Evolutionary conservation across 495 filamentous ascomycete genomes (phyloP), one percentile per base, ranked within the genome.

Genomic region (Aspergillus bridgeri): DNA sequence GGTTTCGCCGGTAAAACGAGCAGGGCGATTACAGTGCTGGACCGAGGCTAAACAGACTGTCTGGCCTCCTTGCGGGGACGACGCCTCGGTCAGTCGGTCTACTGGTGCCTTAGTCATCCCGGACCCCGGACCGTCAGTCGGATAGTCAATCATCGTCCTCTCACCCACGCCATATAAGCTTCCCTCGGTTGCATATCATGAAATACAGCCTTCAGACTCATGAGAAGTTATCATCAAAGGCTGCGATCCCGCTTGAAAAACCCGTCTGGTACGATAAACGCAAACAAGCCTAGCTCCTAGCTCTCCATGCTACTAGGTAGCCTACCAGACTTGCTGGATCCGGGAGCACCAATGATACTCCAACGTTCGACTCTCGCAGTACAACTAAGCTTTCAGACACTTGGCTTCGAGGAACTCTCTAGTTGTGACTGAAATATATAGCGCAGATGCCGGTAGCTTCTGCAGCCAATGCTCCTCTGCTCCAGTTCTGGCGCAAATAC

Each of bases 61-160:
- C 51, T 57, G 56, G 57, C 8, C 77, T 90, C 90, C 43, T 53
- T 60, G 61, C 63, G 56, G 59, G 57, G 59, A 23, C n/a, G n/a
- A 7, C 25, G 29, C 29, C 29, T 33, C 29, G 29, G 29, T 33
- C 8, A 9, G 13, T n/a, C 29, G 29, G 46, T 44, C 4, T 27
- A 27, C 25, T 27, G 29, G 29, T 2, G 5, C 8, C 29, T 33
- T 33, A 33, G 29, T 33, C 29, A 33, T 33, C 5, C 29, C 29
- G 25, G 25, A 27, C 25, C n/a, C n/a, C n/a, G 25, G 25, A 27
- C 25, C 25, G 25, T n/a, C n/a, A n/a, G n/a, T n/a, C n/a, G n/a
- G n/a, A n/a, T n/a, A n/a, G n/a, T n/a, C n/a, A n/a, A n/a, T n/a
- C n/a, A n/a, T n/a, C n/a, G n/a, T n/a, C n/a, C n/a, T n/a, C n/a